Base-by-base conservation (phyloP, 2,329 filamentous ascomycete species). In the Magnaporthiopsis rhizophila region DNA sequence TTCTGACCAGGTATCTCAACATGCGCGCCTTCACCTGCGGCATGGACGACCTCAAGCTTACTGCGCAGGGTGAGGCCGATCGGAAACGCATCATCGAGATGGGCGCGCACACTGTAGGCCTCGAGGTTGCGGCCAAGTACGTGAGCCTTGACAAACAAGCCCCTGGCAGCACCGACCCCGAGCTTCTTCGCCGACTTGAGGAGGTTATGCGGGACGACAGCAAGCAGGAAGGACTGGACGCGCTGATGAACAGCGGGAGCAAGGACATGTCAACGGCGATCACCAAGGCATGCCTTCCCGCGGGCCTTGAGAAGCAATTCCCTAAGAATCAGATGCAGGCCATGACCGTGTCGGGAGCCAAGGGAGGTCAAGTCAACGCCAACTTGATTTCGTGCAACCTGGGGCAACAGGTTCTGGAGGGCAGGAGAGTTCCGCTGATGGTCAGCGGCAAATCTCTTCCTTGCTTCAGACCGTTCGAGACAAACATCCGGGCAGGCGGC, bases 251-350 rank as follows among this genome's bases (percentile, higher is more conserved):
- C 72, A 81, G 84, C 32, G 82, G 83, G 62, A 89, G 87, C 62
- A 81, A 82, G 15, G 77, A 83, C 3, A 84, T 99, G 32, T 97
- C 94, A 4, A 88, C 90, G 21, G 84, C 81, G 0, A 88, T 98
- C 59, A 96, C 93, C 12, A 82, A 82, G 60, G 84, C 85, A 2
- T 97, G 92, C 76, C 83, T 99, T 69, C 95, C 95, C 0, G 78
- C 80, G 26, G 92, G 91, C 58, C 84, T 99, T 34, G 87, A 91
- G 71, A 99, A 98, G 77, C 86, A 90, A 9, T 99, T 99, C 76
- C 95, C 95, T 0, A 89, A 89, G 73, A 99, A 99, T 73, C 94
- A 98, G 77, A 99, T 99, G 94, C 95, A 99, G 81, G 87, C 91
- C 68, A 99, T 99, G 95, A 99, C 95, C 28, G 90, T 89, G 18